Evolutionary conservation across 345 rosid species (phyloP), one percentile per base, ranked within the genome.

Genomic region (Salix koriyanagi): DNA sequence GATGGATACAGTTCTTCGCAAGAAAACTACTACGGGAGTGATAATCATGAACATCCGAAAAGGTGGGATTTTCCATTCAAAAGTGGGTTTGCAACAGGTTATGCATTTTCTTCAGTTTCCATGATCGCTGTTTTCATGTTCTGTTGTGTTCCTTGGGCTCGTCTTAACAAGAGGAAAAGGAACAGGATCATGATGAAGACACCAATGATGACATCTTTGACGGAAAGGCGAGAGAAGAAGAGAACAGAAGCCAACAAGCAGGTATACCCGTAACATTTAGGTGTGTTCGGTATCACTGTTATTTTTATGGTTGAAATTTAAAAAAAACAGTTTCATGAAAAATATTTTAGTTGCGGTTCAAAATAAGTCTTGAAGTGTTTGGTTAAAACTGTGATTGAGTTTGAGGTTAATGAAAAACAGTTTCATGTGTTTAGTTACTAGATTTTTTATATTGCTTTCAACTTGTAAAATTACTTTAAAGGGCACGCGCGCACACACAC

Each of bases 71-170:
- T 0, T 26, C n/a, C 46, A 4, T 75, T 80, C 67, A 50, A 3
- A 16, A 67, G 8, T 26, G 80, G 84, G 19, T 68, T 81, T 21
- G 16, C 15, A 2, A 48, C 34, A n/a, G 79, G 83, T 10, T 80
- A 28, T 67, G 34, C 16, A 6, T 8, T 34, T 56, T 39, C 62
- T 54, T 4, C 36, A 67, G 65, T 66, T 76, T 56, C 67, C 5
- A 69, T 18, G 58, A 0, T 76, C 21, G 32, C 23, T 15, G n/a
- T 71, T 42, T 70, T 67, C 15, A 13, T 71, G 34, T 67, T 28
- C 7, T 80, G 41, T 48, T 76, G 39, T 34, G 19, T 18, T n/a
- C 83, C 69, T 11, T 19, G 60, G 62, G 1, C 23, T 14, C 26
- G 18, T n/a, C 3, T 41, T 44, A 48, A 14, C 13, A 30, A 52